A percentile compares a stretch with the other conserved stretches of the same genome.
phyloP scores from a whole-genome alignment of 2,329 filamentous ascomycete species.

The Ophiocordyceps sinensis region DNA sequence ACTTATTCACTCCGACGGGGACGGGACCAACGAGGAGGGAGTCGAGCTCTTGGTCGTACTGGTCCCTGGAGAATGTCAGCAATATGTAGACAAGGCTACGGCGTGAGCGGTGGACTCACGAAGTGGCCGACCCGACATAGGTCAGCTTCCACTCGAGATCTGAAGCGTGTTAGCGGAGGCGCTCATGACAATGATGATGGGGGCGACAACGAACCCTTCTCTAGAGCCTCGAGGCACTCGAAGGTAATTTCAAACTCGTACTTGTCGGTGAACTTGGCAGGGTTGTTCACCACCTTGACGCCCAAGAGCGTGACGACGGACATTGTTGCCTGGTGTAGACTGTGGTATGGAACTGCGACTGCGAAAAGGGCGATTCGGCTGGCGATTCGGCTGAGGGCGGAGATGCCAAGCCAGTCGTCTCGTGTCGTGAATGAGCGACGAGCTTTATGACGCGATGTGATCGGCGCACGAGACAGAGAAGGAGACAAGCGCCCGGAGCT shows the following conservation, averaged over 20 bases:
- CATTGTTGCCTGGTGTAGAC: slow-evolving; percentile 36
- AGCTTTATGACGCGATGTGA: too few species aligned
- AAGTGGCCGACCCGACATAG: slow-evolving; percentile 95
- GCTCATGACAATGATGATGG: background rate
- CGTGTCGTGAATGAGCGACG: too few species aligned
- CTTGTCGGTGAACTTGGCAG: slow-evolving; percentile 78
- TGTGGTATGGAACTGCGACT: too few species aligned
- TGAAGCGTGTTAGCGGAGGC: slow-evolving; percentile 21
- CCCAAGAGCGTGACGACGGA: slow-evolving; percentile 92
- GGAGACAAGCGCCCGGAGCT: too few species aligned
- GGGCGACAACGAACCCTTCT: slow-evolving; percentile 53
- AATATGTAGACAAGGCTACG: slow-evolving; percentile 4
- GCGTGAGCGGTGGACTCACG: slow-evolving; percentile 41
- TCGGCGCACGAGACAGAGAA: too few species aligned
- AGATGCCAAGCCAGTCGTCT: too few species aligned
- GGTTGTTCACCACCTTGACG: slow-evolving; percentile 94
- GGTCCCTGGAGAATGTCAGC: slow-evolving; percentile 45
- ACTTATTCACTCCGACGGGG: slow-evolving; percentile 95
- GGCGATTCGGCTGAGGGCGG: too few species aligned
- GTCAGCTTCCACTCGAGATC: slow-evolving; percentile 99
- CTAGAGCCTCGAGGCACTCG: slow-evolving; percentile 85
- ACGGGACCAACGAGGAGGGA: slow-evolving; percentile 94
- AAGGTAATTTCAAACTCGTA: slow-evolving; percentile 99
- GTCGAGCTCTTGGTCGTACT: slow-evolving; percentile 97
- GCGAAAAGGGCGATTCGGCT: too few species aligned